A percentile compares a stretch with the other conserved stretches of the same genome.
phyloP scores from a whole-genome alignment of 176 grass and related monocot species.

The Paspalum notatum region DNA sequence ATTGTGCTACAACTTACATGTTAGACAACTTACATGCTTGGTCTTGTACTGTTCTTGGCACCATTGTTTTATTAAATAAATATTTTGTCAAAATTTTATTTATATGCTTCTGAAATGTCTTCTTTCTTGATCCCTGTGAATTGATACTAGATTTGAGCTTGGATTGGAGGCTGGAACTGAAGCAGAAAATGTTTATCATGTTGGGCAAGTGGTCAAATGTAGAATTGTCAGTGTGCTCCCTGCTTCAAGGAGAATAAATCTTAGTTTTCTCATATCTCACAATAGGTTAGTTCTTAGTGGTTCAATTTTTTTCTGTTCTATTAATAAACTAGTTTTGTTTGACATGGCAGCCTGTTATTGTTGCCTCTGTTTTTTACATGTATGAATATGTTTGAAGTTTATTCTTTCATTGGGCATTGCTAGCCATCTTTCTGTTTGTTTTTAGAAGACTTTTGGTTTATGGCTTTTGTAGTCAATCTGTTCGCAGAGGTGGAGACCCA shows the following conservation, averaged over 20 bases:
- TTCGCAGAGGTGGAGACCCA: too few relatives aligned
- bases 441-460: too few relatives aligned
- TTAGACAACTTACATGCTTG: slow-evolving; percentile 6
- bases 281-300: slow-evolving; percentile 72
- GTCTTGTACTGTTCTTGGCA: slow-evolving; percentile 16
- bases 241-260: slow-evolving; percentile 77
- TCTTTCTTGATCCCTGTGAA: slow-evolving; percentile 27
- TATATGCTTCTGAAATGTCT: slow-evolving; percentile 34
- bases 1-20: background rate
- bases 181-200: slow-evolving; percentile 80
- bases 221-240: slow-evolving; percentile 72
- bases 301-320: background rate
- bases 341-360: background rate
- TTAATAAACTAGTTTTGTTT: slow-evolving; percentile 17
- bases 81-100: background rate
- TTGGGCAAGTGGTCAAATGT: slow-evolving; percentile 97
- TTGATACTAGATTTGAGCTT: slow-evolving; percentile 73
- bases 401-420: background rate
- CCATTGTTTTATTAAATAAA: background rate
- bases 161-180: slow-evolving; percentile 78
- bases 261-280: slow-evolving; percentile 76
- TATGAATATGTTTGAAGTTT: background rate
- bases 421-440: slow-evolving; percentile 25
- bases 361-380: background rate
- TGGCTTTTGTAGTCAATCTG: too few relatives aligned